These are phyloP conservation scores for Paraconiothyrium brasiliense DNA, from an alignment of 2,329 filamentous ascomycete species.

Conservation along the genomic window DNA sequence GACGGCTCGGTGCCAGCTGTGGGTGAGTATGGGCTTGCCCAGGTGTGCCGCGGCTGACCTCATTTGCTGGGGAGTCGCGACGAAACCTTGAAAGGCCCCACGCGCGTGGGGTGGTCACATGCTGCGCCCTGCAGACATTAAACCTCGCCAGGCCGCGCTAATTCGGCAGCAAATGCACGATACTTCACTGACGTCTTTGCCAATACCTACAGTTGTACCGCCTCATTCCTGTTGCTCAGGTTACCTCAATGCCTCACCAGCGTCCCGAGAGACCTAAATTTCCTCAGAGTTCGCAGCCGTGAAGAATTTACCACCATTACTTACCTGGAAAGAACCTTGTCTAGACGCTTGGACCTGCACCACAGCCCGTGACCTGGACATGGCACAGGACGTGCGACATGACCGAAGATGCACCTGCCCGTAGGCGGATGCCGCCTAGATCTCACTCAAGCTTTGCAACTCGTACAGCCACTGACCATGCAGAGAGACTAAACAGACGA, in stretches of 20 bases:
- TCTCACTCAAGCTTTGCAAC: slow-evolving; percentile 56
- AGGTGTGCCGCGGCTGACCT: slow-evolving; percentile 28
- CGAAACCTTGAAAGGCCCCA: neutral
- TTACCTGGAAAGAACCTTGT: neutral
- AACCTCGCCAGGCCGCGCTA: slow-evolving; percentile 25
- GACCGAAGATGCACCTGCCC: slow-evolving; percentile 35
- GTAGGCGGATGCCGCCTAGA: slow-evolving; percentile 42
- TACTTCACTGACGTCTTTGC: slow-evolving; percentile 2
- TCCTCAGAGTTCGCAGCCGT: neutral
- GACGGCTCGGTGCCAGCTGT: slow-evolving; percentile 17
- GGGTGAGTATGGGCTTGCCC: neutral
- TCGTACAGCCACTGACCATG: slow-evolving; percentile 56
- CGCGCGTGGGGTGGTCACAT: slow-evolving; percentile 33
- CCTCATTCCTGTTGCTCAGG: slow-evolving; percentile 14
- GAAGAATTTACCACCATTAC: neutral
- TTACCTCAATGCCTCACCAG: slow-evolving; percentile 3
- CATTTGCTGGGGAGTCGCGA: slow-evolving; percentile 30
- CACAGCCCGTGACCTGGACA: slow-evolving; percentile 26
- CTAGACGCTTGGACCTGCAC: neutral
- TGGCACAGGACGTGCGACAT: slow-evolving; percentile 31
- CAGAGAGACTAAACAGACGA: slow-evolving; percentile 55
- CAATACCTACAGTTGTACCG: neutral
- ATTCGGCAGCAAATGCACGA: slow-evolving; percentile 24
- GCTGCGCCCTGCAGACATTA: slow-evolving; percentile 25
- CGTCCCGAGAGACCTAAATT: neutral